A percentile compares a stretch with the other conserved stretches of the same genome.
phyloP scores from a whole-genome alignment of 495 filamentous ascomycete species.

The Pseudomonodictys pantanalensis region DNA sequence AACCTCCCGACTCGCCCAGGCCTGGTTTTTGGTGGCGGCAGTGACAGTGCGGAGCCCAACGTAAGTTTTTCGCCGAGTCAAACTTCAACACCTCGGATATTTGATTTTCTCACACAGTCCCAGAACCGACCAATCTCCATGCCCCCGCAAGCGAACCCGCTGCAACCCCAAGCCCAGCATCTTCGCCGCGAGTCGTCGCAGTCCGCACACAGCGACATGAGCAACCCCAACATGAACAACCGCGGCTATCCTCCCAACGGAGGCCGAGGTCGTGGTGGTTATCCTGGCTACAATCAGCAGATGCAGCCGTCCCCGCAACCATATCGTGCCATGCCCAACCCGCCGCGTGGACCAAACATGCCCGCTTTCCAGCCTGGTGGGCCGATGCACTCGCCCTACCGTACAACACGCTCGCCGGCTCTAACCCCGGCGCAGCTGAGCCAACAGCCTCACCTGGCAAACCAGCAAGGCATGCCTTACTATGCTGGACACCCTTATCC shows the following conservation, averaged over 20 bases:
- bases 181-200: conserved; percentile 78
- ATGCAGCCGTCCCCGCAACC: conserved; percentile 63
- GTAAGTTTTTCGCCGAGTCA: conserved; percentile 52
- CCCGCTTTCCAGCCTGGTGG: conserved; percentile 61
- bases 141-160: conserved; percentile 59
- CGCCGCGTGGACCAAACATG: conserved; percentile 65
- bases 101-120: conserved; percentile 1
- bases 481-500: conserved; percentile 32
- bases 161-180: conserved; percentile 64
- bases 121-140: conserved; percentile 59
- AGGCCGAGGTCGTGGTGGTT: conserved; percentile 63
- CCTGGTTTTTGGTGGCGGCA: conserved; percentile 77
- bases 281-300: conserved; percentile 50
- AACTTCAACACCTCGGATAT: conserved; percentile 25
- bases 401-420: conserved; percentile 71
- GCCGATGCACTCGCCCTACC: conserved; percentile 60
- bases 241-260: conserved; percentile 44
- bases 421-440: too few species aligned
- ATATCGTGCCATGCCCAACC: conserved; percentile 57
- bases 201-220: conserved; percentile 73
- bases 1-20: conserved; percentile 58
- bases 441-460: conserved; percentile 39
- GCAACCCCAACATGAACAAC: conserved; percentile 53
- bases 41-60: conserved; percentile 55
- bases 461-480: conserved; percentile 45